Evolutionary conservation across 441 rosid species (phyloP).

Genomic region (Populus hybrid): DNA sequence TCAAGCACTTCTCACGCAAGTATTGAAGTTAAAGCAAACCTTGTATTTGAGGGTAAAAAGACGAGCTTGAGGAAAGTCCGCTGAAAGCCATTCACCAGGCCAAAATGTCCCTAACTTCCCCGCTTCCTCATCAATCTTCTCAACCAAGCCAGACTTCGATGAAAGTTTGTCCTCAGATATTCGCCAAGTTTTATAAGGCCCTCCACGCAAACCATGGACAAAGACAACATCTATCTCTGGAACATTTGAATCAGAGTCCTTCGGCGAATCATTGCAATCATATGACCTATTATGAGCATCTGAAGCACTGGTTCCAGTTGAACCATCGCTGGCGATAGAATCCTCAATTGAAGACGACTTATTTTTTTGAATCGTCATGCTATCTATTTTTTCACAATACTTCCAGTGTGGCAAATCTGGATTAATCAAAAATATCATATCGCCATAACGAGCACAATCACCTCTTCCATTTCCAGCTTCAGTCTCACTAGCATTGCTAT

Average conservation of each 20-base stretch:
- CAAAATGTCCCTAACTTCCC: slow-evolving; percentile 96
- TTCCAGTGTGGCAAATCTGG: slow-evolving; percentile 91
- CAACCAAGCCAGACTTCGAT: slow-evolving; percentile 92
- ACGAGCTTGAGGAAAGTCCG: slow-evolving; percentile 85
- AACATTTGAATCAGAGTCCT: slow-evolving; percentile 33
- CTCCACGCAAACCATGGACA: slow-evolving; percentile 96
- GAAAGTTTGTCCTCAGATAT: slow-evolving; percentile 84
- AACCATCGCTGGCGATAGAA: slow-evolving; percentile 27
- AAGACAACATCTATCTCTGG: slow-evolving; percentile 84
- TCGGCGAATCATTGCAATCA: slow-evolving; percentile 33
- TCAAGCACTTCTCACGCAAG: slow-evolving; percentile 2
- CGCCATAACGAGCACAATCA: slow-evolving; percentile 66
- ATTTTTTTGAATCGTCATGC: slow-evolving; percentile 24
- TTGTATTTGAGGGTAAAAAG: slow-evolving; percentile 87
- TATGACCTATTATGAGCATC: slow-evolving; percentile 31
- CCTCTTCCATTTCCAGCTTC: slow-evolving; percentile 35
- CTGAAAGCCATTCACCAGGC: slow-evolving; percentile 97
- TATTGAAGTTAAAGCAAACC: slow-evolving; percentile 49
- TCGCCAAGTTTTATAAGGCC: slow-evolving; percentile 97
- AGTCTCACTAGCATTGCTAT: slow-evolving; percentile 31
- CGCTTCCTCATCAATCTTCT: slow-evolving; percentile 98
- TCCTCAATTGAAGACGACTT: slow-evolving; percentile 31
- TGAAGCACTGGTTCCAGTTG: slow-evolving; percentile 25
- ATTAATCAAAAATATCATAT: slow-evolving; percentile 76
- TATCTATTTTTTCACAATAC: slow-evolving; percentile 43